Evolutionary conservation across 176 grass and related monocot genomes (phyloP).

Genomic region (Rhynchospora breviuscula): DNA sequence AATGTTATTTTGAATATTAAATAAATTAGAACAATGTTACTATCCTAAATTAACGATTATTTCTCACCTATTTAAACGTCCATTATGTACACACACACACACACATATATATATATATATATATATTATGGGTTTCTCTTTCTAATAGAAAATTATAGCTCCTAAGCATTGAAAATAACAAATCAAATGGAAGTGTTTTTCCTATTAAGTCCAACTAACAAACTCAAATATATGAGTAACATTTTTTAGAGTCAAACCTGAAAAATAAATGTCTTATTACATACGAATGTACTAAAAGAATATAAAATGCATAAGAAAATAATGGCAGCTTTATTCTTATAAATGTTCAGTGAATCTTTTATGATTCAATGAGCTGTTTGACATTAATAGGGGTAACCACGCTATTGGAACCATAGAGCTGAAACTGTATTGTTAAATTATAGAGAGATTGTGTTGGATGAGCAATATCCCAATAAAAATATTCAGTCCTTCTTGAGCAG

Average conservation of each 20-base stretch:
- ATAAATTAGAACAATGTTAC: too few relatives aligned
- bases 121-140: too few relatives aligned
- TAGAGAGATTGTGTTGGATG: constrained; percentile 22
- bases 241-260: neutral
- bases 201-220: neutral
- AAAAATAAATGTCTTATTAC: neutral
- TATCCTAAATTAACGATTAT: too few relatives aligned
- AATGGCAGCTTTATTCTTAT: neutral
- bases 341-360: neutral
- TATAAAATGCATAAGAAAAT: neutral
- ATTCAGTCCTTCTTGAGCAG: constrained; percentile 3
- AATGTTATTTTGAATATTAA: too few relatives aligned
- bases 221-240: neutral
- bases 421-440: neutral
- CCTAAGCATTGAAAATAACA: too few relatives aligned
- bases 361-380: neutral
- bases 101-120: too few relatives aligned
- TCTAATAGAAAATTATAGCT: too few relatives aligned
- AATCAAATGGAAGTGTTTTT: neutral
- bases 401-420: neutral
- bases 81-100: too few relatives aligned
- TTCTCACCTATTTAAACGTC: too few relatives aligned
- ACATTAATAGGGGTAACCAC: neutral
- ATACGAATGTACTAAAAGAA: neutral
- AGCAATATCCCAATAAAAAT: constrained; percentile 30